A percentile compares a stretch with the other conserved stretches of the same genome.
Conservation (phyloP, 768 basidiomycete genomes). For the Tremella fuciformis region DNA sequence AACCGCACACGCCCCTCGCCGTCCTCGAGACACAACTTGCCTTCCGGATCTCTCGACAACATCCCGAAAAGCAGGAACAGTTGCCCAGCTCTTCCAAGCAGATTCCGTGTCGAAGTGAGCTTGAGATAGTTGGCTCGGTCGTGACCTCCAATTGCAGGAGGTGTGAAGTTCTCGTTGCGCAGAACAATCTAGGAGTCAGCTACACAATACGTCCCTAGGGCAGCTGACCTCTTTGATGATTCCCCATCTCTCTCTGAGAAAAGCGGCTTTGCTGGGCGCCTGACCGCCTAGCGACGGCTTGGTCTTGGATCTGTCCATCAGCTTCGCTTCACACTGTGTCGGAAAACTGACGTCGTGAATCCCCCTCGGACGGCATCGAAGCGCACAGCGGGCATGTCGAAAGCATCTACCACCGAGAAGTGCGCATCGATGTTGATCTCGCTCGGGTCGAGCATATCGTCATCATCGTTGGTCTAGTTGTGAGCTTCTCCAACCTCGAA, state of each 20-base stretch:
- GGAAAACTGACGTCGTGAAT: slow-evolving; percentile 71
- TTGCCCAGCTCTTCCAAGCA: slow-evolving; percentile 82
- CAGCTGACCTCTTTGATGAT: slow-evolving; percentile 71
- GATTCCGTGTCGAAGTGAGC: slow-evolving; percentile 90
- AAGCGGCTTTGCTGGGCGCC: slow-evolving; percentile 73
- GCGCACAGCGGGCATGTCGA: slow-evolving; percentile 92
- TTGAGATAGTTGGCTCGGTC: slow-evolving; percentile 86
- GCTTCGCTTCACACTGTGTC: too few relatives aligned
- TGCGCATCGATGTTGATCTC: slow-evolving; percentile 54
- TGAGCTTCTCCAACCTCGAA: slow-evolving; percentile 9
- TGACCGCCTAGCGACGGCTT: slow-evolving; percentile 73
- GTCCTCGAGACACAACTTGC: slow-evolving; percentile 86
- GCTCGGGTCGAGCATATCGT: slow-evolving; percentile 38
- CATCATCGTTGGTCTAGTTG: slow-evolving; percentile 35
- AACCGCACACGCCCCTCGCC: slow-evolving; percentile 84
- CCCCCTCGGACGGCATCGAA: slow-evolving; percentile 83
- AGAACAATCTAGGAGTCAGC: slow-evolving; percentile 61
- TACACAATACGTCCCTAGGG: too few relatives aligned
- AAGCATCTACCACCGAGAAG: slow-evolving; percentile 79
- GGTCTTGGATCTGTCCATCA: slow-evolving; percentile 58
- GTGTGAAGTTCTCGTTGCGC: slow-evolving; percentile 95
- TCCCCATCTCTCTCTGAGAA: slow-evolving; percentile 78
- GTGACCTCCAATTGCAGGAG: slow-evolving; percentile 84
- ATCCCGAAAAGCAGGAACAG: slow-evolving; percentile 92
- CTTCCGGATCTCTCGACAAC: slow-evolving; percentile 83